Conservation (phyloP, 116 monocot species). For the Iris pallida region DNA sequence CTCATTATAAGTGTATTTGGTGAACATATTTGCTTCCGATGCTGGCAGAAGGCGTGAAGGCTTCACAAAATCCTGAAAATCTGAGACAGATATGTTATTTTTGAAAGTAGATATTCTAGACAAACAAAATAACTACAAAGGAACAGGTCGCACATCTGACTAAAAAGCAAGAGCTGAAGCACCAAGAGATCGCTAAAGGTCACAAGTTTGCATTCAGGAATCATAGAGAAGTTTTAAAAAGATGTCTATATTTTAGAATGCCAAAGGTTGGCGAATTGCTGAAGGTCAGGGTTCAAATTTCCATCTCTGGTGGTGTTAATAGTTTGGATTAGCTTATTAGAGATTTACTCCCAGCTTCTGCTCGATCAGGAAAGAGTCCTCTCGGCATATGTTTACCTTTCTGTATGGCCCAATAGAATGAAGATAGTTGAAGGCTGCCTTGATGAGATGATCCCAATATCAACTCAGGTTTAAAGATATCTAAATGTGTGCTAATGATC, state of each 20-base stretch:
- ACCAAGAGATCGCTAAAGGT: not conserved
- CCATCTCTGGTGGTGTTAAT: too few relatives aligned
- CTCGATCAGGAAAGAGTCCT: too few relatives aligned
- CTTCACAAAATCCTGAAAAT: constrained; percentile 63
- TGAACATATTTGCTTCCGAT: constrained; percentile 29
- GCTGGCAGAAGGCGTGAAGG: constrained; percentile 54
- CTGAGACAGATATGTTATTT: constrained; percentile 21
- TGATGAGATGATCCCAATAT: too few relatives aligned
- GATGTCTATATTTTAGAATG: not conserved
- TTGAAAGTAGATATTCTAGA: not conserved
- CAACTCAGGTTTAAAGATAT: too few relatives aligned
- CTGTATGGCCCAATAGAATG: too few relatives aligned
- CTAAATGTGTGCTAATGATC: too few relatives aligned
- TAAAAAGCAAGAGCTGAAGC: not conserved
- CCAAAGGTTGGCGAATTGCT: not conserved
- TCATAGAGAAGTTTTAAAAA: not conserved
- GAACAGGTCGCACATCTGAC: not conserved
- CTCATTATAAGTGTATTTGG: constrained; percentile 24
- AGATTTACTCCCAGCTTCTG: too few relatives aligned
- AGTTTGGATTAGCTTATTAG: too few relatives aligned
- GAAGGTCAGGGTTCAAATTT: too few relatives aligned
- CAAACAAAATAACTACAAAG: not conserved
- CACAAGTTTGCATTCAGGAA: not conserved
- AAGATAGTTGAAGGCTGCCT: too few relatives aligned
- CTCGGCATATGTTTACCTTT: too few relatives aligned